Evolutionary conservation across 306 rosid genomes (phyloP).

Genomic region (Pyrus communis): DNA sequence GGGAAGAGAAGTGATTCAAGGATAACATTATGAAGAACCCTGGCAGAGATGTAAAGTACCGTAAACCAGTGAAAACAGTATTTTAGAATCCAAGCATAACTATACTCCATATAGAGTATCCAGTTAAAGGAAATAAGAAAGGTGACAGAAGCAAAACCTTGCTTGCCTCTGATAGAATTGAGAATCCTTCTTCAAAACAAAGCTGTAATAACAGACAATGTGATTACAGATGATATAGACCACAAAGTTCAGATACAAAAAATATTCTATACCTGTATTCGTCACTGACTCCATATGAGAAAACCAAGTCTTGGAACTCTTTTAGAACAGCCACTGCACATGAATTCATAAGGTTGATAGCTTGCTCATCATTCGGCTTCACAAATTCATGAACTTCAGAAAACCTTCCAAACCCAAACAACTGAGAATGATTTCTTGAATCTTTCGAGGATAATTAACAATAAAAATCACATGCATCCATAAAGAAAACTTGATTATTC

Average conservation of each 20-base stretch:
- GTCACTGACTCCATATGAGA: constrained; percentile 74
- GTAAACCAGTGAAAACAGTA: neutral
- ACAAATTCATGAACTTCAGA: constrained; percentile 64
- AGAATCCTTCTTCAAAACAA: constrained; percentile 53
- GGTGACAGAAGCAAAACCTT: constrained; percentile 21
- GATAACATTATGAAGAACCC: neutral
- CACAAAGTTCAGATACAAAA: neutral
- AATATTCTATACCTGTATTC: constrained; percentile 42
- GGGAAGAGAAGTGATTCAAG: neutral
- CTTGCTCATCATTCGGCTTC: constrained; percentile 81
- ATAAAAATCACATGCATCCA: neutral
- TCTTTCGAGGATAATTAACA: neutral
- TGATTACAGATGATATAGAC: neutral
- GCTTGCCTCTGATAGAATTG: constrained; percentile 46
- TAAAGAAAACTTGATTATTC: neutral
- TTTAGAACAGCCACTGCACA: constrained; percentile 61
- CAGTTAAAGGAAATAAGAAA: neutral
- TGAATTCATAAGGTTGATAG: constrained; percentile 75
- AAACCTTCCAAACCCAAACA: constrained; percentile 30
- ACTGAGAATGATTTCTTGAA: neutral
- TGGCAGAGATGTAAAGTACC: neutral
- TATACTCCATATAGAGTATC: neutral
- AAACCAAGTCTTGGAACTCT: constrained; percentile 63
- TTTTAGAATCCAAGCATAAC: neutral
- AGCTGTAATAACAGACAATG: constrained; percentile 31